Conservation (phyloP, 805 yeast genomes). For the Priceomyces carsonii region DNA sequence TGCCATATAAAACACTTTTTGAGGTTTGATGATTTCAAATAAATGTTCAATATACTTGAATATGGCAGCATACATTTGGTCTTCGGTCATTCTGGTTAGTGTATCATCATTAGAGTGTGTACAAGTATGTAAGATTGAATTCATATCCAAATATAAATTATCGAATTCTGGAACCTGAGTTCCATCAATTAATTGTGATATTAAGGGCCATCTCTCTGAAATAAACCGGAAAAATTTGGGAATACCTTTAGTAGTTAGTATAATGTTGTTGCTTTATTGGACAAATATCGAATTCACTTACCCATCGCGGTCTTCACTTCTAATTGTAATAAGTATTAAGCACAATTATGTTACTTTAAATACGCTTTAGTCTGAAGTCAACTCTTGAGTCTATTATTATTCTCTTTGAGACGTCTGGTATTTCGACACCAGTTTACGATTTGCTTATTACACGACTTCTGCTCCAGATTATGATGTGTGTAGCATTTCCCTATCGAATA, state of each 20-base stretch:
- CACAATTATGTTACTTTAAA: neutral
- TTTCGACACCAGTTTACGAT: too few species aligned
- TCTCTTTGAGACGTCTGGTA: too few species aligned
- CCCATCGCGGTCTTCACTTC: neutral
- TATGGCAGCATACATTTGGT: conserved; percentile 88
- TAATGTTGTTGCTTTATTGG: too few species aligned
- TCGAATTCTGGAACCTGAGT: conserved; percentile 90
- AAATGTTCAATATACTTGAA: conserved; percentile 93
- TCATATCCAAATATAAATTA: conserved; percentile 94
- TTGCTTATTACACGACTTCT: too few species aligned
- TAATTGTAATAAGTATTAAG: too few species aligned
- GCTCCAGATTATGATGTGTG: too few species aligned
- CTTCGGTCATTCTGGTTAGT: conserved; percentile 72
- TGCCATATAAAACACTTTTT: conserved; percentile 89
- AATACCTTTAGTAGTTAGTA: conserved; percentile 56
- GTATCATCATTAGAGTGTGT: conserved; percentile 81
- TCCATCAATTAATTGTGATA: conserved; percentile 76
- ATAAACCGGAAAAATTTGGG: conserved; percentile 96
- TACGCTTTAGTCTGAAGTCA: neutral
- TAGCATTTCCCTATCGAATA: too few species aligned
- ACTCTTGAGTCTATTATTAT: neutral
- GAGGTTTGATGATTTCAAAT: conserved; percentile 83
- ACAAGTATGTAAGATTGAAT: conserved; percentile 90
- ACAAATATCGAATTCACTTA: too few species aligned
- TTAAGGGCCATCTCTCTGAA: conserved; percentile 98